Evolutionary conservation across 352 stramenopile species (phyloP).

Genomic region (Globisporangium solare): DNA sequence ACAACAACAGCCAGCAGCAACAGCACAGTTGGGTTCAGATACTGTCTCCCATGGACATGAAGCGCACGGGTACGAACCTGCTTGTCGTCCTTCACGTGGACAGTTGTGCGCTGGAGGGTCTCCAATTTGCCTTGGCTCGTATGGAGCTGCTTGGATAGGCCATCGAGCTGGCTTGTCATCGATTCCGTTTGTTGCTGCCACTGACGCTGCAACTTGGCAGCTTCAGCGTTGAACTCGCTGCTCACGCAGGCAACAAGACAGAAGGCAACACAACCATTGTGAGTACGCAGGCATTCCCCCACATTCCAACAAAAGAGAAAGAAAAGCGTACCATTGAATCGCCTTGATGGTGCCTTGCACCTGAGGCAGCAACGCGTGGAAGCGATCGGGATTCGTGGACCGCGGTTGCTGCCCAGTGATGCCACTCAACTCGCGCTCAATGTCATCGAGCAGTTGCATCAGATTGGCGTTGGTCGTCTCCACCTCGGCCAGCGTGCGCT

Average conservation of each 20-base stretch:
- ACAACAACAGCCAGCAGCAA: neutral
- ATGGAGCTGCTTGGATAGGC: constrained; percentile 34
- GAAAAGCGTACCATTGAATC: constrained; percentile 5
- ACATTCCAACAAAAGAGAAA: neutral
- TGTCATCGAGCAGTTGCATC: constrained; percentile 32
- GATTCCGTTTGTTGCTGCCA: constrained; percentile 41
- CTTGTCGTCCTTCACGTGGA: constrained; percentile 42
- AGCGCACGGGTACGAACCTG: constrained; percentile 16
- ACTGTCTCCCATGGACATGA: too few relatives aligned
- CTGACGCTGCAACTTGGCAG: constrained; percentile 24
- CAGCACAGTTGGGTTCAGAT: too few relatives aligned
- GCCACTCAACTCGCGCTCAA: constrained; percentile 34
- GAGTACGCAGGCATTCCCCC: too few relatives aligned
- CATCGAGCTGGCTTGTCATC: constrained; percentile 39
- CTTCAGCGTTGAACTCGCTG: constrained; percentile 45
- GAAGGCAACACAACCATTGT: too few relatives aligned
- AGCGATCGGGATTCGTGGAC: constrained; percentile 4
- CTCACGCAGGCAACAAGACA: neutral
- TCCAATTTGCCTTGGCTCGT: constrained; percentile 48
- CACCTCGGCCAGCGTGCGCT: constrained; percentile 21
- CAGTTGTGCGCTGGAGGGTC: constrained; percentile 31
- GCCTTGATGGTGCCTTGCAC: constrained; percentile 5
- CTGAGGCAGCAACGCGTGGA: constrained; percentile 6
- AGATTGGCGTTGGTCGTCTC: constrained; percentile 27
- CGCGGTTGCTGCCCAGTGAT: constrained; percentile 17